phyloP scores from a whole-genome alignment of 1,284 basidiomycete species.

The Cystobasidium slooffiae region DNA sequence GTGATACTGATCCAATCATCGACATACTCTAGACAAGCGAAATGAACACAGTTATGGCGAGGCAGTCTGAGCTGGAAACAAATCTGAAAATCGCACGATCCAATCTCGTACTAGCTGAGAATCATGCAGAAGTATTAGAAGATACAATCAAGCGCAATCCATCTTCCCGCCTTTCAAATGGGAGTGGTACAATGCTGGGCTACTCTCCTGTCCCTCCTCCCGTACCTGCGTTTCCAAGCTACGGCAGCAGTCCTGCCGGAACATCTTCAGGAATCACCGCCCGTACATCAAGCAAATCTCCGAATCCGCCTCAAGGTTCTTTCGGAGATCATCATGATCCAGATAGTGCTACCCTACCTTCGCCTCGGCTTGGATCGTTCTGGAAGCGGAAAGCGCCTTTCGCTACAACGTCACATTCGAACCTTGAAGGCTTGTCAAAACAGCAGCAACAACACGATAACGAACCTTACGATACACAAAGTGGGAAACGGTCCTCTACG shows the following conservation, averaged over 20 bases:
- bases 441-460: conserved; percentile 9
- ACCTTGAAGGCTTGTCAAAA: conserved; percentile 12
- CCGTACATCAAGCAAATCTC: conserved; percentile 19
- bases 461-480: not conserved
- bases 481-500: conserved; percentile 17
- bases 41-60: conserved; percentile 36
- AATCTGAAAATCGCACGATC: conserved; percentile 54
- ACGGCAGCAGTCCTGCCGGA: not conserved
- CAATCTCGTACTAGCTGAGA: conserved; percentile 52
- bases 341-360: conserved; percentile 16
- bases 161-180: conserved; percentile 18
- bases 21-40: conserved; percentile 44
- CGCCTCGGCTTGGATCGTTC: conserved; percentile 37
- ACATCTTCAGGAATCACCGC: not conserved
- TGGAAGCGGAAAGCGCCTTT: conserved; percentile 31
- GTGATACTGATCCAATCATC: not conserved
- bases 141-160: conserved; percentile 49
- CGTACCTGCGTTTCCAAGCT: conserved; percentile 8
- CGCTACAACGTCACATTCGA: conserved; percentile 24
- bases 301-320: conserved; percentile 16
- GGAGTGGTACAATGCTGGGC: conserved; percentile 21
- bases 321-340: conserved; percentile 10
- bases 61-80: conserved; percentile 51
- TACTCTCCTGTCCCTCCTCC: conserved; percentile 25
- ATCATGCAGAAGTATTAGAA: conserved; percentile 53